Evolutionary conservation across 345 rosid species (phyloP).

Genomic region (Sisymbrium irio): DNA sequence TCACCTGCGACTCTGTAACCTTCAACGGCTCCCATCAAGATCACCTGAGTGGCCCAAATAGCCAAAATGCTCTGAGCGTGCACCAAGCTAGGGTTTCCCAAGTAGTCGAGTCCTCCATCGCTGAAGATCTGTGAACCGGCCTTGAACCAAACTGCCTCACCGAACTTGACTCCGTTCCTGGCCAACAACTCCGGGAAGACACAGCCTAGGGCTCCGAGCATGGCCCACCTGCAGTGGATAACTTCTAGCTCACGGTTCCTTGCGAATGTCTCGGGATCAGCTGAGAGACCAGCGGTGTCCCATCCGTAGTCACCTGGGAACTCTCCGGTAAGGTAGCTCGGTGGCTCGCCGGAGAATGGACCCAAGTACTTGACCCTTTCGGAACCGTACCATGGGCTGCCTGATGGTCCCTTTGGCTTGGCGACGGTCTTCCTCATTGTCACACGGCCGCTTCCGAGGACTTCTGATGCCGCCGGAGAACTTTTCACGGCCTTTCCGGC

Average conservation of each 20-base stretch:
- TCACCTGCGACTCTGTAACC: constrained; percentile 68
- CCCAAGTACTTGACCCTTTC: constrained; percentile 83
- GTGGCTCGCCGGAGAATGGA: constrained; percentile 56
- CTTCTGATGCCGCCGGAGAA: constrained; percentile 40
- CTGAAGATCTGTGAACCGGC: constrained; percentile 84
- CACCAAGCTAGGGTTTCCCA: constrained; percentile 78
- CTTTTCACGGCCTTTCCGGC: constrained; percentile 59
- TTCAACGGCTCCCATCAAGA: constrained; percentile 83
- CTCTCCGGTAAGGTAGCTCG: constrained; percentile 71
- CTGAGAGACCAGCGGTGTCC: constrained; percentile 54
- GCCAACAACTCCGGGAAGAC: constrained; percentile 57
- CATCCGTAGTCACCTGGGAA: constrained; percentile 65
- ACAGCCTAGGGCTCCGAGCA: constrained; percentile 55
- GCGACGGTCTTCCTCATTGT: constrained; percentile 49
- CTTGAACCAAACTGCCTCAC: constrained; percentile 89
- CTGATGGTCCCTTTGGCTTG: constrained; percentile 43
- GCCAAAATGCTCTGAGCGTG: constrained; percentile 83
- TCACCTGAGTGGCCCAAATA: constrained; percentile 70
- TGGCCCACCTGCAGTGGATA: constrained; percentile 50
- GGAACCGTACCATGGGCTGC: constrained; percentile 71
- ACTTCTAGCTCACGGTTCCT: constrained; percentile 53
- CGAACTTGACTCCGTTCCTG: constrained; percentile 73
- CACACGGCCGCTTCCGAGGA: constrained; percentile 55
- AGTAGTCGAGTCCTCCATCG: constrained; percentile 77
- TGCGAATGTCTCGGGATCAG: constrained; percentile 65